Conservation (phyloP, 176 grass and related monocot species). For the Panicum miliaceum region DNA sequence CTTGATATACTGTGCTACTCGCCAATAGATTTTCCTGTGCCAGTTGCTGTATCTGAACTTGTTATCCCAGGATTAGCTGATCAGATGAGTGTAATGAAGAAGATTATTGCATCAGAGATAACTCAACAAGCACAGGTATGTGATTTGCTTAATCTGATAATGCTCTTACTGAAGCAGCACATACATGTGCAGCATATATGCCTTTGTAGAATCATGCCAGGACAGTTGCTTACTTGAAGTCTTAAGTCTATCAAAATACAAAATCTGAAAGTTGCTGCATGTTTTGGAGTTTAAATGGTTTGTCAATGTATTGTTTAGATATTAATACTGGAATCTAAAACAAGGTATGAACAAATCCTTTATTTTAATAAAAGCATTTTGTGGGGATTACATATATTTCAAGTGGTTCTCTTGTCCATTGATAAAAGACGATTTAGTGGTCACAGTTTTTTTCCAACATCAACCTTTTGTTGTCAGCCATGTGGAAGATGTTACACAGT, state of each 20-base stretch:
- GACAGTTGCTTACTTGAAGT: constrained; percentile 1
- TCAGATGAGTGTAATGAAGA: constrained; percentile 74
- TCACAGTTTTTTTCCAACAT: background rate
- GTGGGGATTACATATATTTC: background rate
- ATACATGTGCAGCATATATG: background rate
- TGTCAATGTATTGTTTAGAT: background rate
- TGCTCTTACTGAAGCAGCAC: constrained; percentile 19
- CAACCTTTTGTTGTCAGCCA: background rate
- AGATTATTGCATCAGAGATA: constrained; percentile 55
- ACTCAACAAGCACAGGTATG: constrained; percentile 66
- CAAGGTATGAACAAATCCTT: background rate
- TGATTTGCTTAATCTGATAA: constrained; percentile 23
- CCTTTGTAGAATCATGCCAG: background rate
- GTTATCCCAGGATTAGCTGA: constrained; percentile 80
- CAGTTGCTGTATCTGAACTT: constrained; percentile 66
- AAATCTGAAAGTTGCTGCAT: background rate
- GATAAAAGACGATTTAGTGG: background rate
- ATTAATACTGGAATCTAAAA: background rate
- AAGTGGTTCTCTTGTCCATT: background rate
- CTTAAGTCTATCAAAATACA: background rate
- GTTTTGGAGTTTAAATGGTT: background rate
- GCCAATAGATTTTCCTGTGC: constrained; percentile 62
- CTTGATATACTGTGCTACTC: constrained; percentile 88
- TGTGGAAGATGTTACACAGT: background rate
- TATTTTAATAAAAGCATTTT: background rate